Evolutionary conservation across 2,329 filamentous ascomycete species (phyloP).

Genomic region (Plenodomus lindquistii): DNA sequence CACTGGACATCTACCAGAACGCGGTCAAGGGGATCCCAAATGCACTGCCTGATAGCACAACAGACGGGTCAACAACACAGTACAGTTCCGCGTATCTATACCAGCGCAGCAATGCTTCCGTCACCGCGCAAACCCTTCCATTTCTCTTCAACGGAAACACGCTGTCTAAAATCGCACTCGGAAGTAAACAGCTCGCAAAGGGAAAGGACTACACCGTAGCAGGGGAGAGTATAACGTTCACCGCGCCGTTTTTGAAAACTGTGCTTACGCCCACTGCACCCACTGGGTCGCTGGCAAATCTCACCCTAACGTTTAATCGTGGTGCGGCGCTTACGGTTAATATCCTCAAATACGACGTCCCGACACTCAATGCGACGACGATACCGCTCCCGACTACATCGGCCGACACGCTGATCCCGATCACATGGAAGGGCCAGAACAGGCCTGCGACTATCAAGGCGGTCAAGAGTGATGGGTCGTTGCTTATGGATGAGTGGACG

Average conservation of each 20-base stretch:
- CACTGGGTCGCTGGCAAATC: slow-evolving; percentile 54
- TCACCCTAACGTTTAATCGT: slow-evolving; percentile 58
- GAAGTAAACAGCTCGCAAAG: slow-evolving; percentile 43
- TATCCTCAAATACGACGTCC: slow-evolving; percentile 58
- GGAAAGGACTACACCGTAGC: slow-evolving; percentile 55
- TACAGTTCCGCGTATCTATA: slow-evolving; percentile 60
- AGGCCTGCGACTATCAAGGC: slow-evolving; percentile 58
- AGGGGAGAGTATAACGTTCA: slow-evolving; percentile 52
- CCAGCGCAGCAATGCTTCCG: slow-evolving; percentile 53
- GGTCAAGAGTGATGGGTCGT: slow-evolving; percentile 52
- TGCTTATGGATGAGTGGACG: slow-evolving; percentile 62
- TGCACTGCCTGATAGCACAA: slow-evolving; percentile 57
- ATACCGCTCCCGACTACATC: slow-evolving; percentile 41
- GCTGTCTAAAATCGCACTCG: slow-evolving; percentile 44
- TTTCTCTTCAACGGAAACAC: slow-evolving; percentile 61
- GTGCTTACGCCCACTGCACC: slow-evolving; percentile 49
- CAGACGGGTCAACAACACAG: slow-evolving; percentile 52
- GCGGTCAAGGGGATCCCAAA: slow-evolving; percentile 53
- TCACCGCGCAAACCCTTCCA: slow-evolving; percentile 51
- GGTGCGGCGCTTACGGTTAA: slow-evolving; percentile 54
- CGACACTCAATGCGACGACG: slow-evolving; percentile 29
- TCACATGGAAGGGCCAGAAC: slow-evolving; percentile 57
- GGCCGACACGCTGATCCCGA: slow-evolving; percentile 53
- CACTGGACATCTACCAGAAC: slow-evolving; percentile 53
- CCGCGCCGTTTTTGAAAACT: slow-evolving; percentile 50